Base-by-base conservation (phyloP, 495 filamentous ascomycete genomes). In the Lasiosphaeris hirsuta region DNA sequence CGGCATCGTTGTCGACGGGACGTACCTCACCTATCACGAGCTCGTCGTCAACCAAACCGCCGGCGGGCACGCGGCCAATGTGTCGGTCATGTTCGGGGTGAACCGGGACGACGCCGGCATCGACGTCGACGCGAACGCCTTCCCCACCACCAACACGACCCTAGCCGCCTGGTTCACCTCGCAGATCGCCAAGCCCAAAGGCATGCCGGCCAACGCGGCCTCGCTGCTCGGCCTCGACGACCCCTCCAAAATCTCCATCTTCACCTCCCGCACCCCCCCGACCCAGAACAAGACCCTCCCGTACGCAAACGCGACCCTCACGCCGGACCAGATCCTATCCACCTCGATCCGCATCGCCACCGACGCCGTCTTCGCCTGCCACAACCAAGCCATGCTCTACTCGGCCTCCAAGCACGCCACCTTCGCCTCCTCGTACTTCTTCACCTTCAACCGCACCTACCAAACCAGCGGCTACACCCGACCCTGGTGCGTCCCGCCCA, bases 401-500 rank as follows among this genome's bases (percentile, higher is more conserved):
- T 58, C 59, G 5, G 75, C 54, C 42, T 40, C 59, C 55, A 46
- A 58, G 33, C 56, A 74, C 65, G 42, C 42, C 36, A 59, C 63
- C 61, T 64, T 75, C 67, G 46, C 18, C 23, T 0, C 52, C 57
- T 42, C 51, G 5, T 79, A 70, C 55, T 63, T 59, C 48, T 79
- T 70, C 60, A 62, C 71, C 41, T 74, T 79, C 64, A 72, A 79
- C 61, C 64, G 76, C 35, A 71, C 64, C 7, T 81, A 80, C 60
- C 74, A 78, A 51, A 71, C 71, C 11, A 18, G 45, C 15, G 67
- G 69, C 8, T 78, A 71, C 61, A 74, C 75, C 8, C 72, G 70
- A 23, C 55, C 56, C 4, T 68, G 67, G 56, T 78, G 75, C 62
- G 55, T 64, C 11, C 57, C 75, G 7, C 69, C 72, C 0, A 54